Conservation (phyloP, 2,329 filamentous ascomycete genomes). For the Dryadomyces quercivorus region DNA sequence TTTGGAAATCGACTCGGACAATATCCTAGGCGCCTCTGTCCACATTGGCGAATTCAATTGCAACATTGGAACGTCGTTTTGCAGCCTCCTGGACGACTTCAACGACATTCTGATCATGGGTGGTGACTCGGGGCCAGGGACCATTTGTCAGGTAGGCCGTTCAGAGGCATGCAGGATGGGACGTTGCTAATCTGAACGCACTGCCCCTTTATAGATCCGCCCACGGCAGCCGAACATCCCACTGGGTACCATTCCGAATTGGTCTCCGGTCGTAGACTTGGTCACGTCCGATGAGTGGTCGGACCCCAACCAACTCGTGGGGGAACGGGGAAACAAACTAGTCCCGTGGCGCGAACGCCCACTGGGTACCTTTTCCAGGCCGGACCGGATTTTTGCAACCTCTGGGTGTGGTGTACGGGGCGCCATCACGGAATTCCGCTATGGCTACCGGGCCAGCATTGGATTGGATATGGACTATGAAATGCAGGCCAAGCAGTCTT, state of each 20-base stretch:
- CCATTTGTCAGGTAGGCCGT: conserved; percentile 53
- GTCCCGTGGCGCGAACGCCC: conserved; percentile 14
- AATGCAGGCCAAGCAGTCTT: conserved; percentile 36
- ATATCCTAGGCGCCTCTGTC: conserved; percentile 40
- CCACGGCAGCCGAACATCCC: conserved; percentile 30
- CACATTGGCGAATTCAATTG: conserved; percentile 55
- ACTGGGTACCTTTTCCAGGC: conserved; percentile 38
- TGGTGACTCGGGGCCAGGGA: conserved; percentile 66
- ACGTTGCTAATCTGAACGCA: not conserved
- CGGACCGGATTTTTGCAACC: conserved; percentile 54
- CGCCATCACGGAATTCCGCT: conserved; percentile 54
- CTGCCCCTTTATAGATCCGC: conserved; percentile 27
- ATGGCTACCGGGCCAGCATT: conserved; percentile 58
- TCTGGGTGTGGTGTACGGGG: conserved; percentile 52
- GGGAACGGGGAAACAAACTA: conserved; percentile 10
- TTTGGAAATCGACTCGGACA: conserved; percentile 51
- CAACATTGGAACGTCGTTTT: conserved; percentile 72
- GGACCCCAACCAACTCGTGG: conserved; percentile 16
- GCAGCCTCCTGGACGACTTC: conserved; percentile 54
- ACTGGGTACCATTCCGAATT: conserved; percentile 51
- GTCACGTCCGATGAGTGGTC: conserved; percentile 30
- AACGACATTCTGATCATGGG: conserved; percentile 71
- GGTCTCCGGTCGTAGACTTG: conserved; percentile 47
- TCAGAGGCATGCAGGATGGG: not conserved
- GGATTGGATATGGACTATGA: conserved; percentile 42